Conservation (phyloP, 305 asterid genomes). For the Fraxinus sp. region DNA sequence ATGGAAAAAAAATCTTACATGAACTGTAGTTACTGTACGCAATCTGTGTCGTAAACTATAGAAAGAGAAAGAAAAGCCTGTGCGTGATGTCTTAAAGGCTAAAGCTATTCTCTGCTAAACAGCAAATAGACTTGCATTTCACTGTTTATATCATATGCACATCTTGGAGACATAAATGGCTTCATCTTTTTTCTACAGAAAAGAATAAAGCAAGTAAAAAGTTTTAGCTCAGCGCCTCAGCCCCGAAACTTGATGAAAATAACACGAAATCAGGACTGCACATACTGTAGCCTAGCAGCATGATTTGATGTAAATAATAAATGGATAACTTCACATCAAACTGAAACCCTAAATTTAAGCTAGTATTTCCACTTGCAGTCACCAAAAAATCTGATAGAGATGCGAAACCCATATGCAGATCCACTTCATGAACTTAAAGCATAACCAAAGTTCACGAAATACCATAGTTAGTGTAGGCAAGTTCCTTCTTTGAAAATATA, state of each 20-base stretch:
- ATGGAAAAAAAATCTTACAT: constrained; percentile 21
- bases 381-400: constrained; percentile 20
- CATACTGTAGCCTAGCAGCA: constrained; percentile 14
- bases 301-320: neutral
- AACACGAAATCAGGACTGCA: constrained; percentile 28
- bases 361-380: neutral
- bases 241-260: constrained; percentile 7
- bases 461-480: neutral
- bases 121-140: constrained; percentile 27
- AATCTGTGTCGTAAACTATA: constrained; percentile 27
- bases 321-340: constrained; percentile 13
- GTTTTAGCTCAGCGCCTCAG: neutral
- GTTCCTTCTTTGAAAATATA: neutral
- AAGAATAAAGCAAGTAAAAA: constrained; percentile 9
- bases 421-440: constrained; percentile 4
- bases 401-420: neutral
- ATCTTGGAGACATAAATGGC: constrained; percentile 4
- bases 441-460: neutral
- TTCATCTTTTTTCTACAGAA: constrained; percentile 2
- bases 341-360: constrained; percentile 35
- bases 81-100: neutral
- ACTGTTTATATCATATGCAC: constrained; percentile 33
- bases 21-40: neutral
- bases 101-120: constrained; percentile 28
- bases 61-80: constrained; percentile 25